A percentile compares a stretch with the other conserved stretches of the same genome.
Conservation (phyloP, 2,329 filamentous ascomycete species). For the Xylaria arbuscula region DNA sequence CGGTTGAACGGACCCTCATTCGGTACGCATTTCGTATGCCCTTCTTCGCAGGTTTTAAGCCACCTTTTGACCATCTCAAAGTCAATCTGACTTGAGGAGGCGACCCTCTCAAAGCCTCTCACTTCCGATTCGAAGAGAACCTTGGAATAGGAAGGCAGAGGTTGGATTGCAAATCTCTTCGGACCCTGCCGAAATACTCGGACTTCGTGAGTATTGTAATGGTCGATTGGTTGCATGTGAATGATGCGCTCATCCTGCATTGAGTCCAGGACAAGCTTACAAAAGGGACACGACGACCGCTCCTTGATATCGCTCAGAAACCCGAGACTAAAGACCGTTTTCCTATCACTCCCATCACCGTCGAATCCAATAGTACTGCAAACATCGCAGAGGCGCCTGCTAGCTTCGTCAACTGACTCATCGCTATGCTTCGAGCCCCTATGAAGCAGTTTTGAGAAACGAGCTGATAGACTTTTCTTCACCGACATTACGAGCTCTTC, state of each 20-base stretch:
- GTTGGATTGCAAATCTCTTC: conserved; percentile 33
- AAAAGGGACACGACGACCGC: conserved; percentile 38
- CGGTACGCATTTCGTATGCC: conserved; percentile 35
- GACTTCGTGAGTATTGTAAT: conserved; percentile 38
- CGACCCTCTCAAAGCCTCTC: conserved; percentile 35
- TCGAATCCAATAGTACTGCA: conserved; percentile 36
- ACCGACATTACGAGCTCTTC: conserved; percentile 25
- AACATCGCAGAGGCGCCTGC: conserved; percentile 31
- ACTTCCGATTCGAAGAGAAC: conserved; percentile 35
- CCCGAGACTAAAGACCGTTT: conserved; percentile 33
- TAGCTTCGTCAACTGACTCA: conserved; percentile 3
- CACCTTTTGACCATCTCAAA: conserved; percentile 36
- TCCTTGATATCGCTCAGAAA: conserved; percentile 32
- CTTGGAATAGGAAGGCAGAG: conserved; percentile 37
- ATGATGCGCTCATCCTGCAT: conserved; percentile 39
- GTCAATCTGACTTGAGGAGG: conserved; percentile 33
- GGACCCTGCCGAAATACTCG: conserved; percentile 33
- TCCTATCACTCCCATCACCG: conserved; percentile 13
- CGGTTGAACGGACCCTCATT: conserved; percentile 32
- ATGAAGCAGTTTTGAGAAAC: conserved; percentile 38
- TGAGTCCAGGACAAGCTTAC: conserved; percentile 33
- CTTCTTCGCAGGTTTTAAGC: conserved; percentile 33
- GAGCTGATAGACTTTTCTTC: conserved; percentile 32
- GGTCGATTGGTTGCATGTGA: conserved; percentile 36
- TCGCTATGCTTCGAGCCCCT: conserved; percentile 18